These are phyloP conservation scores for Lanzia echinophila DNA, from an alignment of 2,329 filamentous ascomycete species.

Conservation along the genomic window DNA sequence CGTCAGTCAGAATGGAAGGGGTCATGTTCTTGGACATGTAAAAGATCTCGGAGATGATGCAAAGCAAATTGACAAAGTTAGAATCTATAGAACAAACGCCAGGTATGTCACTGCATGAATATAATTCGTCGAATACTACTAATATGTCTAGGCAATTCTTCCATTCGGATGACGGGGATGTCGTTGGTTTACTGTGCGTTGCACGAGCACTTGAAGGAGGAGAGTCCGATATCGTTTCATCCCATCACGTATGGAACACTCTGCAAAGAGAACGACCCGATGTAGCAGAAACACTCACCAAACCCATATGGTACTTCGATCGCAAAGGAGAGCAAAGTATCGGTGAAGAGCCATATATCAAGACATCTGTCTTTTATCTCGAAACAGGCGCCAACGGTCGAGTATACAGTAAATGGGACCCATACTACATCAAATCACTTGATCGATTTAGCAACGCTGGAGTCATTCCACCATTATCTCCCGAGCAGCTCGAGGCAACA, in stretches of 20 bases:
- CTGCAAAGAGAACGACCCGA: constrained; percentile 70
- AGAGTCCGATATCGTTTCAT: constrained; percentile 73
- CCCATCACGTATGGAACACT: constrained; percentile 76
- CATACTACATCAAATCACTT: constrained; percentile 77
- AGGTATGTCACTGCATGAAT: constrained; percentile 33
- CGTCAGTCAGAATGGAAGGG: constrained; percentile 75
- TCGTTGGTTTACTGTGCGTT: constrained; percentile 78
- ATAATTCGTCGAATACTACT: neutral
- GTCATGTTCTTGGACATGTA: constrained; percentile 82
- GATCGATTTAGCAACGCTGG: constrained; percentile 67
- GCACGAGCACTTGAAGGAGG: constrained; percentile 73
- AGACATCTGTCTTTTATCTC: constrained; percentile 67
- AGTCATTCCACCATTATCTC: constrained; percentile 64
- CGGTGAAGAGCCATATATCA: constrained; percentile 70
- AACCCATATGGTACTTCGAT: constrained; percentile 87
- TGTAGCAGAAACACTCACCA: constrained; percentile 65
- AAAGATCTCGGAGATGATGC: constrained; percentile 66
- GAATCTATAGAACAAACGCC: constrained; percentile 85
- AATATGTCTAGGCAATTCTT: constrained; percentile 59
- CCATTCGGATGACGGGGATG: constrained; percentile 75
- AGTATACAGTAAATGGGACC: constrained; percentile 83
- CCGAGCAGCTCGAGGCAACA: constrained; percentile 61
- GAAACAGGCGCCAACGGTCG: constrained; percentile 60
- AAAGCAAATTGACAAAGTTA: constrained; percentile 69
- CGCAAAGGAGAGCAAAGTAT: constrained; percentile 75